Evolutionary conservation across 2,329 filamentous ascomycete species (phyloP).

Genomic region (Alternaria panax): DNA sequence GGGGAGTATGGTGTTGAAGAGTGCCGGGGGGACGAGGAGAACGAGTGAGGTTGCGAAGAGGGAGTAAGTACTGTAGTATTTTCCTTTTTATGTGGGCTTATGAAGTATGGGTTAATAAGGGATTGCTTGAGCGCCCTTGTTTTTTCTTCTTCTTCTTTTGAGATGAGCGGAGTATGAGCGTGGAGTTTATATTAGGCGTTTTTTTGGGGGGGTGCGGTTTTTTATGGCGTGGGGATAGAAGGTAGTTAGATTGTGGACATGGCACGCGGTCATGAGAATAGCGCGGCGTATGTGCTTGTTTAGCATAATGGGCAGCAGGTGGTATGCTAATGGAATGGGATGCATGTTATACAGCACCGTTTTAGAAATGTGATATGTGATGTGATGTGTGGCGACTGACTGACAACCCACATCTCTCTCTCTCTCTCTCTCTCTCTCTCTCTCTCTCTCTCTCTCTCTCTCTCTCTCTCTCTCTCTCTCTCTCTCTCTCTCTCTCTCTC

Average conservation of each 20-base stretch:
- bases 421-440: not conserved
- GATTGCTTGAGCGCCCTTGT: slow-evolving; percentile 16
- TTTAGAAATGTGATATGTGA: too few species aligned
- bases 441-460: too few species aligned
- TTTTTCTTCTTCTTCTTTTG: not conserved
- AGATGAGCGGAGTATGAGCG: not conserved
- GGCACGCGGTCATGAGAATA: not conserved
- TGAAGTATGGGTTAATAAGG: too few species aligned
- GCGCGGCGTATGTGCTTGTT: not conserved
- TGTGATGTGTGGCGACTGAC: too few species aligned
- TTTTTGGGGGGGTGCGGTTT: too few species aligned
- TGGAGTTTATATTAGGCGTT: not conserved
- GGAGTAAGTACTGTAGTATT: not conserved
- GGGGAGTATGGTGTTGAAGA: slow-evolving; percentile 43
- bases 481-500: too few species aligned
- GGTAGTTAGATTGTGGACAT: not conserved
- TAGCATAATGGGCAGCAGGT: not conserved
- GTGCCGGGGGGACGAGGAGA: slow-evolving; percentile 3
- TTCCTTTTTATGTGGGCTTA: too few species aligned
- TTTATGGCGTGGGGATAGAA: not conserved
- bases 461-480: too few species aligned
- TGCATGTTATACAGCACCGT: too few species aligned
- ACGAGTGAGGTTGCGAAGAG: not conserved
- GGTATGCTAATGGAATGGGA: too few species aligned
- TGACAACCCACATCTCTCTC: not conserved